Conservation (phyloP, 2,329 filamentous ascomycete species). For the Ophiosphaerella narmari region DNA sequence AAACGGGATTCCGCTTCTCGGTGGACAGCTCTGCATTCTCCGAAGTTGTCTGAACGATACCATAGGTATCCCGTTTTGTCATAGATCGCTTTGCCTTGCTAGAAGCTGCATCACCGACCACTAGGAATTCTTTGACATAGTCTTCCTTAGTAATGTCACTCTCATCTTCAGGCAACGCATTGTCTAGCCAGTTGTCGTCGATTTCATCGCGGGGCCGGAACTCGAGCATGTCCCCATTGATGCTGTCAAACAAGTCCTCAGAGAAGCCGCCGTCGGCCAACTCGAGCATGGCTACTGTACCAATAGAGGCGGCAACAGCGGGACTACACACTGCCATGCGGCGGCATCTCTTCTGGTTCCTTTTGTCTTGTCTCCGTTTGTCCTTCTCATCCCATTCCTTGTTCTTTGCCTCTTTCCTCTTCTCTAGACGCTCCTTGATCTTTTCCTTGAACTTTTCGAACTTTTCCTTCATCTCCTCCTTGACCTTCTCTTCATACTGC, state of each 20-base stretch:
- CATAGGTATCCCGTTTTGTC: background rate
- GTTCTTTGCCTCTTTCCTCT: constrained; percentile 5
- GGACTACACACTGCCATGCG: constrained; percentile 11
- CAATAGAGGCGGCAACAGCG: constrained; percentile 8
- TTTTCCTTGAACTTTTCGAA: constrained; percentile 7
- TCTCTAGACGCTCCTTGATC: constrained; percentile 6
- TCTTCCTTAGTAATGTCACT: constrained; percentile 8
- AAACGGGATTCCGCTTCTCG: constrained; percentile 4
- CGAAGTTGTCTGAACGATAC: background rate
- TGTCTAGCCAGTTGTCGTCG: constrained; percentile 8
- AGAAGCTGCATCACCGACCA: constrained; percentile 6
- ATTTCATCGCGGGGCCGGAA: constrained; percentile 10
- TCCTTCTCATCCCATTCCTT: constrained; percentile 12
- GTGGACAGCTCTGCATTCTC: background rate
- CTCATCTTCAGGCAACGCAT: constrained; percentile 4
- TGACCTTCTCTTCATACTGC: constrained; percentile 6
- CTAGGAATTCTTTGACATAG: constrained; percentile 7
- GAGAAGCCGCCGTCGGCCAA: constrained; percentile 12
- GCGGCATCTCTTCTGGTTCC: constrained; percentile 8
- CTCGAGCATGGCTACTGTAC: constrained; percentile 11
- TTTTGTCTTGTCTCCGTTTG: constrained; percentile 4
- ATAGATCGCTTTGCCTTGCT: constrained; percentile 8
- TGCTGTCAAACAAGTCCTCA: constrained; percentile 10
- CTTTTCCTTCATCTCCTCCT: constrained; percentile 8
- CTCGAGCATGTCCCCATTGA: constrained; percentile 9